phyloP scores from a whole-genome alignment of 768 basidiomycete genomes.

The Lactarius sanguifluus region DNA sequence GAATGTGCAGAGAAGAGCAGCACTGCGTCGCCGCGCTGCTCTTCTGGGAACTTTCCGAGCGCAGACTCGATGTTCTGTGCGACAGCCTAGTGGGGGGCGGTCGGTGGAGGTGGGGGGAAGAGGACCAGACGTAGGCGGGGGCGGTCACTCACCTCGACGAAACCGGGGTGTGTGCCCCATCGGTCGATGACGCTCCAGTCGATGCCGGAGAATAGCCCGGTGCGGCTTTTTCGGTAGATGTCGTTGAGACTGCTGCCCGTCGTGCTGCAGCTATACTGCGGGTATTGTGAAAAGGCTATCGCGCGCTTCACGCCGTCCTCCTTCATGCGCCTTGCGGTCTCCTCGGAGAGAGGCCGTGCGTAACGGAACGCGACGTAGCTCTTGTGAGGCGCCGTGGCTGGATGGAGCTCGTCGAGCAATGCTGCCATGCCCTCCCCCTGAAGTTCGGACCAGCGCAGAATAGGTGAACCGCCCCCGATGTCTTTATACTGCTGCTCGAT shows the following conservation, averaged over 20 bases:
- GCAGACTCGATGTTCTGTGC: constrained; percentile 85
- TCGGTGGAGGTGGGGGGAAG: neutral
- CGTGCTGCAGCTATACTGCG: constrained; percentile 97
- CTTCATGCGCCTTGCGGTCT: constrained; percentile 79
- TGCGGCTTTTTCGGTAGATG: constrained; percentile 64
- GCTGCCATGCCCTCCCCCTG: constrained; percentile 91
- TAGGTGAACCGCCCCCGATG: constrained; percentile 97
- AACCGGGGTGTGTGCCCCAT: constrained; percentile 94
- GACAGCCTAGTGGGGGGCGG: constrained; percentile 60
- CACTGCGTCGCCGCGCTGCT: constrained; percentile 70
- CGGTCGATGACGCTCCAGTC: constrained; percentile 98
- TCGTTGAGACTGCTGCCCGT: constrained; percentile 98
- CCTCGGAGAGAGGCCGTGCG: constrained; percentile 83
- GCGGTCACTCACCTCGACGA: constrained; percentile 74
- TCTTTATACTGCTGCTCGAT: constrained; percentile 94
- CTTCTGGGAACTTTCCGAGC: constrained; percentile 72
- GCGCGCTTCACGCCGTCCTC: constrained; percentile 90
- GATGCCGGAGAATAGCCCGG: constrained; percentile 62
- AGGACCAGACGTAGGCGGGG: constrained; percentile 12
- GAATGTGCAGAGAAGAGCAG: constrained; percentile 97
- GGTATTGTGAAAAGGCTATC: constrained; percentile 96
- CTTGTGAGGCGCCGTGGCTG: constrained; percentile 92
- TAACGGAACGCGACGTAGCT: constrained; percentile 96
- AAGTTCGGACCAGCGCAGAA: constrained; percentile 80
- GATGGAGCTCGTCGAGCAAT: constrained; percentile 92